Conservation (phyloP, 2,329 filamentous ascomycete species). For the Corynespora cassiicola region DNA sequence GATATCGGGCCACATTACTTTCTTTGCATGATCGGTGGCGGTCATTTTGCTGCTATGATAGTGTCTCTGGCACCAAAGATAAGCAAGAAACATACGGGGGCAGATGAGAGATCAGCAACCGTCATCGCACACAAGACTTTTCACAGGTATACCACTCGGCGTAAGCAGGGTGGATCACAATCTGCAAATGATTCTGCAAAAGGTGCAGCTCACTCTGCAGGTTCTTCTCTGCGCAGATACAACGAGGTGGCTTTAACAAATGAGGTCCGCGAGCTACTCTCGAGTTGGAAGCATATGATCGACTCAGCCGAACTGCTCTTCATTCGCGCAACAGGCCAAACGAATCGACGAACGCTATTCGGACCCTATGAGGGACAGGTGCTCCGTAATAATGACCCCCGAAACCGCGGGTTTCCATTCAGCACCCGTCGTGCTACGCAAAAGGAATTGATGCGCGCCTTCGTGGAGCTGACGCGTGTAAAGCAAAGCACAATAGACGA, state of each 20-base stretch:
- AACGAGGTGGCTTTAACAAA: constrained; percentile 89
- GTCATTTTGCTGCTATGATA: constrained; percentile 96
- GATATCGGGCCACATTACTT: constrained; percentile 86
- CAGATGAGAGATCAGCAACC: constrained; percentile 82
- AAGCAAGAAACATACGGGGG: constrained; percentile 70
- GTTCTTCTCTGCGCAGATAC: constrained; percentile 86
- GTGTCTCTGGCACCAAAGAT: constrained; percentile 85
- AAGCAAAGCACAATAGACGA: constrained; percentile 84
- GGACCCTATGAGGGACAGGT: constrained; percentile 91
- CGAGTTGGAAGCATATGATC: constrained; percentile 85
- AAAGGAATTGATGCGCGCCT: constrained; percentile 90
- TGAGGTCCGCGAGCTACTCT: constrained; percentile 83
- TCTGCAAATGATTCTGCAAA: constrained; percentile 95
- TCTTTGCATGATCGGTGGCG: constrained; percentile 97
- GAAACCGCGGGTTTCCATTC: constrained; percentile 89
- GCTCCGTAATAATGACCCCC: constrained; percentile 76
- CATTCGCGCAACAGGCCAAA: constrained; percentile 84
- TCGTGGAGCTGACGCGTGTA: constrained; percentile 89
- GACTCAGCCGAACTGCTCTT: constrained; percentile 87
- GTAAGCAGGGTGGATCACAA: constrained; percentile 95
- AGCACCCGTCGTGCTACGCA: constrained; percentile 91
- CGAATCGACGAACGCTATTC: constrained; percentile 86
- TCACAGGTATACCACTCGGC: constrained; percentile 92
- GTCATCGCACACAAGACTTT: constrained; percentile 97
- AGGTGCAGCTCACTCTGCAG: constrained; percentile 90